Evolutionary conservation across 2,329 filamentous ascomycete genomes (phyloP).

Genomic region (Diaporthe ilicicola): DNA sequence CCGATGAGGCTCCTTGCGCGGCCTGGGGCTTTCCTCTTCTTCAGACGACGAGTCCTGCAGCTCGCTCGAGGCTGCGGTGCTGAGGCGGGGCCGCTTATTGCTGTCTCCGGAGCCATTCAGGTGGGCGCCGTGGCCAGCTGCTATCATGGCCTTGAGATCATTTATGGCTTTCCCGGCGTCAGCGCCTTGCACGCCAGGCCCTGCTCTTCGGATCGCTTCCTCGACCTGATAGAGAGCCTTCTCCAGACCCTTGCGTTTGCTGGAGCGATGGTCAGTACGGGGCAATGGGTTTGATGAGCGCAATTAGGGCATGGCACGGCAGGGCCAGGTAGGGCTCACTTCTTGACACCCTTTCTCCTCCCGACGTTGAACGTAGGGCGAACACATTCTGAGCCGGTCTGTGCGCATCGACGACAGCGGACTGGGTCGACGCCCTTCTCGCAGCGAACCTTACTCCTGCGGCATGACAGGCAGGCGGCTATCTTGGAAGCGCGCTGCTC

Average conservation of each 20-base stretch:
- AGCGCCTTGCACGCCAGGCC: slow-evolving; percentile 52
- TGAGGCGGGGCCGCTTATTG: slow-evolving; percentile 33
- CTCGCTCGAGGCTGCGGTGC: slow-evolving; percentile 39
- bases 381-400: slow-evolving; percentile 68
- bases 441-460: slow-evolving; percentile 74
- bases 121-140: slow-evolving; percentile 37
- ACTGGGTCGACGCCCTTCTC: slow-evolving; percentile 61
- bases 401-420: slow-evolving; percentile 68
- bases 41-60: slow-evolving; percentile 44
- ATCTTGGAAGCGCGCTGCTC: slow-evolving; percentile 39
- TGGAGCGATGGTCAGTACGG: slow-evolving; percentile 44
- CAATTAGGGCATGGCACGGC: not conserved
- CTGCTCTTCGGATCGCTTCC: slow-evolving; percentile 67
- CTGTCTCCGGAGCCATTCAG: slow-evolving; percentile 32
- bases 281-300: not conserved
- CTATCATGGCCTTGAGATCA: slow-evolving; percentile 52
- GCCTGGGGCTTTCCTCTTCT: slow-evolving; percentile 42
- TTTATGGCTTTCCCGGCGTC: slow-evolving; percentile 57
- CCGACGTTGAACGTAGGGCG: slow-evolving; percentile 78
- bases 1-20: slow-evolving; percentile 4
- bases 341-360: slow-evolving; percentile 79
- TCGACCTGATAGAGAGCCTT: slow-evolving; percentile 80
- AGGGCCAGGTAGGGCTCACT: slow-evolving; percentile 55
- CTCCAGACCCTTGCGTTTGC: slow-evolving; percentile 77
- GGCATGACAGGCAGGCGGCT: slow-evolving; percentile 70